Percentiles rank a stretch among this genome's conserved stretches.
These are phyloP conservation scores for Trifolium repens DNA, from an alignment of 306 rosid genomes.

Conservation along the genomic window DNA sequence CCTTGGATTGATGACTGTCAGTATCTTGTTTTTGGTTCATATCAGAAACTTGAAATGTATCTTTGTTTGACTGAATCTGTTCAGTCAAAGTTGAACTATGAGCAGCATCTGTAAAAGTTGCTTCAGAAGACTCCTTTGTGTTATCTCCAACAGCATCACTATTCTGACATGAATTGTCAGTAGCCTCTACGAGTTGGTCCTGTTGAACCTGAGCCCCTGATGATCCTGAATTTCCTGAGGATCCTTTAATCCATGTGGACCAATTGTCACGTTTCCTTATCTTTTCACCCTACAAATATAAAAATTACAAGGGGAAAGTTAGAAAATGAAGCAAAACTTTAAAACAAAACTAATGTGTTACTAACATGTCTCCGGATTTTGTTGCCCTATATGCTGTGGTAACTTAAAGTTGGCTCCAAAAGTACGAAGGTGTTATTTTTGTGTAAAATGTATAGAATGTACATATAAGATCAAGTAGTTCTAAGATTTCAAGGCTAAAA, in stretches of 20 bases:
- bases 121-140: slow-evolving; percentile 43
- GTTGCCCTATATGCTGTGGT: slow-evolving; percentile 17
- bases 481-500: no score
- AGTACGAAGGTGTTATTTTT: background rate
- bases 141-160: slow-evolving; percentile 47
- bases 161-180: slow-evolving; percentile 42
- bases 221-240: slow-evolving; percentile 53
- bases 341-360: background rate
- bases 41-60: slow-evolving; percentile 34
- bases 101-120: slow-evolving; percentile 46
- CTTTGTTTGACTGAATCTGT: slow-evolving; percentile 44
- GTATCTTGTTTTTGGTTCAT: slow-evolving; percentile 37
- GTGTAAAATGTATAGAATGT: background rate
- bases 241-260: slow-evolving; percentile 74
- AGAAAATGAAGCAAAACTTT: slow-evolving; percentile 24
- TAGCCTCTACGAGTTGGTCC: slow-evolving; percentile 47
- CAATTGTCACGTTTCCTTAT: slow-evolving; percentile 74
- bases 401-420: slow-evolving; percentile 12
- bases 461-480: background rate
- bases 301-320: slow-evolving; percentile 32
- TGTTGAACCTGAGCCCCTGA: slow-evolving; percentile 43
- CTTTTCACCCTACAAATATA: slow-evolving; percentile 65
- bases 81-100: slow-evolving; percentile 36
- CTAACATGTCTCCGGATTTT: slow-evolving; percentile 14
- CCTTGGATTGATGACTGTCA: slow-evolving; percentile 40